Percentiles rank a stretch among this genome's conserved stretches.
Evolutionary conservation across 139 green algal genomes (phyloP).

Genomic region (Chlamydomonas eustigma): DNA sequence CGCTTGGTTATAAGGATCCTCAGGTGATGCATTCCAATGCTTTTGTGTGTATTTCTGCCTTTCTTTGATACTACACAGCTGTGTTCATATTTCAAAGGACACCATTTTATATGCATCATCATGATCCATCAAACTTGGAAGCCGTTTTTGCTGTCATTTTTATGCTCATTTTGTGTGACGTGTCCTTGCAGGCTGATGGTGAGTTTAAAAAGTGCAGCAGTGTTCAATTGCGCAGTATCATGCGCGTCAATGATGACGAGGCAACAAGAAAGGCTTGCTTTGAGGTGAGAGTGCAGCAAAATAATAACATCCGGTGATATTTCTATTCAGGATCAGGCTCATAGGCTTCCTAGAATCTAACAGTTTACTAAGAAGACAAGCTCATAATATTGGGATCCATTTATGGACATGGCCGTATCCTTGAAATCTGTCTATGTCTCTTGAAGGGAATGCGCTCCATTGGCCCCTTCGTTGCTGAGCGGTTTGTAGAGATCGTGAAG

Average conservation of each 20-base stretch:
- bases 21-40: neutral
- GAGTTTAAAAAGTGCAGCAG: slow-evolving; percentile 7
- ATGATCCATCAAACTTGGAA: no score
- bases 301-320: no score
- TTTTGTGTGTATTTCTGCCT: no score
- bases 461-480: slow-evolving; percentile 59
- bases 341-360: no score
- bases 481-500: slow-evolving; percentile 77
- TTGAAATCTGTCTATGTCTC: neutral
- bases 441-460: slow-evolving; percentile 56
- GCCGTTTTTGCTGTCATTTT: neutral
- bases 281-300: slow-evolving; percentile 58
- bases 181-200: neutral
- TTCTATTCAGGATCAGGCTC: no score
- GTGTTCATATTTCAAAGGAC: no score
- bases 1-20: slow-evolving; percentile 56
- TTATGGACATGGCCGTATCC: neutral
- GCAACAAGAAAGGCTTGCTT: slow-evolving; percentile 57
- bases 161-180: no score
- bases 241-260: slow-evolving; percentile 63
- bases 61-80: no score
- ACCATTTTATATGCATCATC: no score
- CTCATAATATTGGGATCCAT: neutral
- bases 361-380: no score
- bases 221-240: slow-evolving; percentile 69